Percentiles rank a stretch among this genome's conserved stretches.
Conservation (phyloP, 75 land plant genomes). For the Isoetes taiwanensis region DNA sequence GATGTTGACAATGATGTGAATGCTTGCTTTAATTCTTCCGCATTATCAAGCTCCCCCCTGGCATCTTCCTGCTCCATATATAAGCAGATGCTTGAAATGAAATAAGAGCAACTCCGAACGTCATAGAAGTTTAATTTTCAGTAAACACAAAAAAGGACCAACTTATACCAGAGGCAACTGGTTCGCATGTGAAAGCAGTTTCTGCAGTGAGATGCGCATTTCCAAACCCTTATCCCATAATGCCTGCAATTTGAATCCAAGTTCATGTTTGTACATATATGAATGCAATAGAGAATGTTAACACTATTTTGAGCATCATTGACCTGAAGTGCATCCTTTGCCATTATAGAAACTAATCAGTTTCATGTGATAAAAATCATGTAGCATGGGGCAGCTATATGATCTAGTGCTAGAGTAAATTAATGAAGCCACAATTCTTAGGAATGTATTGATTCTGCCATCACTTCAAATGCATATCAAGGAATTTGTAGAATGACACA, state of each 20-base stretch:
- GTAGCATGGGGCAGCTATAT: no score
- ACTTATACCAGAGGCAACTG: neutral
- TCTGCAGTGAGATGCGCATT: neutral
- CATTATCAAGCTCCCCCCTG: neutral
- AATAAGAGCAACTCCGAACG: neutral
- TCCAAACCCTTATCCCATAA: constrained; percentile 2
- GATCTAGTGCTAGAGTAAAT: no score
- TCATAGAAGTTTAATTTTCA: neutral
- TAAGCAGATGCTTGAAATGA: neutral
- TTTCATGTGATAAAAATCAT: neutral
- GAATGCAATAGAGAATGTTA: no score
- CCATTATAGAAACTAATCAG: no score
- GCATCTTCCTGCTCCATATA: neutral
- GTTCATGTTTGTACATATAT: no score
- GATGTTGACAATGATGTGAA: neutral
- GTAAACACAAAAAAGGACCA: neutral
- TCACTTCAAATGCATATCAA: neutral
- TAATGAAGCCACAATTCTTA: neutral
- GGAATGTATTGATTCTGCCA: neutral
- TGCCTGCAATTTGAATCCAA: no score
- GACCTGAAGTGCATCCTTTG: no score
- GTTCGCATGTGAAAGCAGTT: neutral
- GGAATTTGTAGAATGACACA: neutral
- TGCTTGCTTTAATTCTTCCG: neutral
- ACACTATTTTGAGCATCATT: no score